A percentile compares a stretch with the other conserved stretches of the same genome.
These are phyloP conservation scores for Ophiostoma angusticollis DNA, from an alignment of 2,329 filamentous ascomycete species.

Conservation along the genomic window DNA sequence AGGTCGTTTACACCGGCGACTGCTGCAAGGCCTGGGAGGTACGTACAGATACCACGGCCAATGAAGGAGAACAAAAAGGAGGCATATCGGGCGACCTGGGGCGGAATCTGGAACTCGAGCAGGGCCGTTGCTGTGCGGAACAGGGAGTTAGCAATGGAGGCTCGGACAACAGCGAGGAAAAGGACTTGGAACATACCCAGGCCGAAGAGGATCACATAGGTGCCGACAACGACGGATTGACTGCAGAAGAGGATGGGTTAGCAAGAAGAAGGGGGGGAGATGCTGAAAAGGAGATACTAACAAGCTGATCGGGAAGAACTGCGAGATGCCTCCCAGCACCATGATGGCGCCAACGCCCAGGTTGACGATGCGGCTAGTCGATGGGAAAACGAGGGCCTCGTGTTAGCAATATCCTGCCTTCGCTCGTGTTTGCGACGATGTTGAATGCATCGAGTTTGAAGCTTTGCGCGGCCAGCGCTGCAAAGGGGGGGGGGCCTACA, in stretches of 20 bases:
- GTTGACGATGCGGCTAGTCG: constrained; percentile 78
- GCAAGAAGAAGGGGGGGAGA: neutral
- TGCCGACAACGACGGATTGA: constrained; percentile 62
- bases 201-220: constrained; percentile 87
- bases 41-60: constrained; percentile 83
- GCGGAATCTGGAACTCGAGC: constrained; percentile 88
- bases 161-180: constrained; percentile 13
- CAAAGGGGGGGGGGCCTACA: constrained; percentile 47
- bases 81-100: constrained; percentile 83
- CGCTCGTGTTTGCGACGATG: too few species aligned
- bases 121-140: constrained; percentile 48
- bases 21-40: neutral
- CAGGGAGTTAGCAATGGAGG: neutral
- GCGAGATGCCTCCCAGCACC: constrained; percentile 67
- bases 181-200: constrained; percentile 42
- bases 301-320: constrained; percentile 52
- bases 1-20: neutral
- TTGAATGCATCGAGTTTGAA: too few species aligned
- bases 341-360: constrained; percentile 76
- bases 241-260: constrained; percentile 26
- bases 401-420: too few species aligned
- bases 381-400: constrained; percentile 6
- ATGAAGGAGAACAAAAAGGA: constrained; percentile 98
- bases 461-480: neutral
- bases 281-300: constrained; percentile 31